These are phyloP conservation scores for Colletotrichum echinochloae DNA, from an alignment of 2,329 filamentous ascomycete species.

Conservation along the genomic window DNA sequence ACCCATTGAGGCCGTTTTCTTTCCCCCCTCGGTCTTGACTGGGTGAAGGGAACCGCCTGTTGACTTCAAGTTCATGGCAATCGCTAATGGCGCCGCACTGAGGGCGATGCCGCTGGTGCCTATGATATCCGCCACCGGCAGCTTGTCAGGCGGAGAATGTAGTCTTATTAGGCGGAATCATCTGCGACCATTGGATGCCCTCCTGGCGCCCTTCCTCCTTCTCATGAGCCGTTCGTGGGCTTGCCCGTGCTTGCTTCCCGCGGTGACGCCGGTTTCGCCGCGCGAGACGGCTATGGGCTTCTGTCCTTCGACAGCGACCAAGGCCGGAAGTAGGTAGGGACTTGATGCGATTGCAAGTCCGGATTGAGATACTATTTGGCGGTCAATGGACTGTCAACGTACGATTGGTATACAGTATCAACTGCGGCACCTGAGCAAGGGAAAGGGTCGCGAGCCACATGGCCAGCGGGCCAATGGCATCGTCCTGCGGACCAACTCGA, in stretches of 20 bases:
- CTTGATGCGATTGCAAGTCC: not conserved
- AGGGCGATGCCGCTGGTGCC: slow-evolving; percentile 11
- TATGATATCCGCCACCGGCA: slow-evolving; percentile 32
- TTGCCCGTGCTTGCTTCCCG: slow-evolving; percentile 7
- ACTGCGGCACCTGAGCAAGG: not conserved
- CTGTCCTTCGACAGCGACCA: not conserved
- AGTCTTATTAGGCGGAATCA: slow-evolving; percentile 39
- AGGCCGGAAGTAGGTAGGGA: not conserved
- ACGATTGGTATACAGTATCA: slow-evolving; percentile 2
- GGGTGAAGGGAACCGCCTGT: slow-evolving; percentile 1
- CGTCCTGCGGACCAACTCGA: slow-evolving; percentile 27
- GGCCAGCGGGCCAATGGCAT: slow-evolving; percentile 25
- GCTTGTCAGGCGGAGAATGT: slow-evolving; percentile 38
- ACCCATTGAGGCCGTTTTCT: slow-evolving; percentile 13
- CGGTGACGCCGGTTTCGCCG: slow-evolving; percentile 17
- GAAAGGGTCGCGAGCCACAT: slow-evolving; percentile 14
- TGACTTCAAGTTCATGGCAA: slow-evolving; percentile 10
- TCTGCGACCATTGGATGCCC: slow-evolving; percentile 19
- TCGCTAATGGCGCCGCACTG: slow-evolving; percentile 28
- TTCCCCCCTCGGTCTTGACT: not conserved
- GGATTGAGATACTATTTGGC: not conserved
- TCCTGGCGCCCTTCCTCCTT: not conserved
- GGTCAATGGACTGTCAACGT: not conserved
- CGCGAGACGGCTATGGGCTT: slow-evolving; percentile 13
- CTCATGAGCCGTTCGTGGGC: slow-evolving; percentile 24